Conservation (phyloP, 2,329 filamentous ascomycete species). For the Fusarium sp. region DNA sequence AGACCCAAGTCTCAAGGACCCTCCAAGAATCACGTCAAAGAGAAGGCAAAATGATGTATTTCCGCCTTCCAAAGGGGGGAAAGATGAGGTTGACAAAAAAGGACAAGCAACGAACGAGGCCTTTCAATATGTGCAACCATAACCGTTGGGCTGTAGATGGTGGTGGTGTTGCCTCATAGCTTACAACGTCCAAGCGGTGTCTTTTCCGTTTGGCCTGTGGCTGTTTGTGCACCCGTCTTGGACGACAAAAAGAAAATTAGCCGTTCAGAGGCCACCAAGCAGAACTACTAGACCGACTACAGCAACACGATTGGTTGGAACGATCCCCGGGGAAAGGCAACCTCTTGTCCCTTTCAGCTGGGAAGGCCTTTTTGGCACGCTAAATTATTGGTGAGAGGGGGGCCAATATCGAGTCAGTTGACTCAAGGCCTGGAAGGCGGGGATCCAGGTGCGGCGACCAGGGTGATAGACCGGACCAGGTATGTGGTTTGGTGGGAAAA, state of each 20-base stretch:
- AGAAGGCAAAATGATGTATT: constrained; percentile 14
- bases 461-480: constrained; percentile 15
- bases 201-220: constrained; percentile 40
- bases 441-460: constrained; percentile 17
- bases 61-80: constrained; percentile 21
- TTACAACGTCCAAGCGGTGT: constrained; percentile 28
- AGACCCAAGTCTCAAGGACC: constrained; percentile 3
- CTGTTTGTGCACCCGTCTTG: constrained; percentile 20
- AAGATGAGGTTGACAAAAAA: constrained; percentile 29
- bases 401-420: constrained; percentile 43
- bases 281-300: constrained; percentile 22
- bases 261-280: constrained; percentile 20
- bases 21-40: constrained; percentile 35
- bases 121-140: constrained; percentile 23
- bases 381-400: constrained; percentile 33
- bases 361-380: constrained; percentile 24
- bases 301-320: constrained; percentile 31
- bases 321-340: constrained; percentile 27
- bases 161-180: constrained; percentile 23
- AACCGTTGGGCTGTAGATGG: neutral
- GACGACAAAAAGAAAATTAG: constrained; percentile 15
- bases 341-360: constrained; percentile 40
- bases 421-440: constrained; percentile 31
- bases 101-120: constrained; percentile 23
- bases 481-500: constrained; percentile 21